phyloP scores from a whole-genome alignment of 2,329 filamentous ascomycete species.

The Arachnopeziza araneosa region DNA sequence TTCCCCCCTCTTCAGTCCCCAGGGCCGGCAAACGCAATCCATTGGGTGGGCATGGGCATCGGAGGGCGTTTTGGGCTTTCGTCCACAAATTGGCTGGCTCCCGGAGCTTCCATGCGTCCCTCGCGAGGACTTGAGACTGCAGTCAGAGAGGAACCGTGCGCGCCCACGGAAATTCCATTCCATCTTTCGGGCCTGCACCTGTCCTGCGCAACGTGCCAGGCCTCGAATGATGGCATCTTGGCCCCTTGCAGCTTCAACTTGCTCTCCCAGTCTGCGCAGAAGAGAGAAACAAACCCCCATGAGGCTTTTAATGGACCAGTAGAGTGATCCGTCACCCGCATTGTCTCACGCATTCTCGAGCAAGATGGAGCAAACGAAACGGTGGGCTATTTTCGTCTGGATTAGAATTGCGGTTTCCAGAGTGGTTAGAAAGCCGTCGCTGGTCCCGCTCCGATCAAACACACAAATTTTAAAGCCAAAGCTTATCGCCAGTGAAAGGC shows the following conservation, averaged over 20 bases:
- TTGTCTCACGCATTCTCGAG: background rate
- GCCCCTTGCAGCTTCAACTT: background rate
- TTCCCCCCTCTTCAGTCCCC: background rate
- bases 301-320: background rate
- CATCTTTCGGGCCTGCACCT: background rate
- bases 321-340: background rate
- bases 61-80: background rate
- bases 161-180: background rate
- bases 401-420: background rate
- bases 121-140: background rate
- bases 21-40: background rate
- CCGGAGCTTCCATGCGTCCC: background rate
- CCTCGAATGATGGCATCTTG: background rate
- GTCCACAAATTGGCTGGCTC: background rate
- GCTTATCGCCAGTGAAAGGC: background rate
- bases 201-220: background rate
- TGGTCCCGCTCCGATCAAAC: background rate
- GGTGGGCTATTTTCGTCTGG: background rate
- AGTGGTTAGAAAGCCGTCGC: background rate
- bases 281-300: background rate
- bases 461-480: background rate
- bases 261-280: background rate
- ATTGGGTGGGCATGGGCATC: background rate
- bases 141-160: background rate
- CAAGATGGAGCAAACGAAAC: background rate